Evolutionary conservation across 331 rosid species (phyloP).

Genomic region (Ulmus americana): DNA sequence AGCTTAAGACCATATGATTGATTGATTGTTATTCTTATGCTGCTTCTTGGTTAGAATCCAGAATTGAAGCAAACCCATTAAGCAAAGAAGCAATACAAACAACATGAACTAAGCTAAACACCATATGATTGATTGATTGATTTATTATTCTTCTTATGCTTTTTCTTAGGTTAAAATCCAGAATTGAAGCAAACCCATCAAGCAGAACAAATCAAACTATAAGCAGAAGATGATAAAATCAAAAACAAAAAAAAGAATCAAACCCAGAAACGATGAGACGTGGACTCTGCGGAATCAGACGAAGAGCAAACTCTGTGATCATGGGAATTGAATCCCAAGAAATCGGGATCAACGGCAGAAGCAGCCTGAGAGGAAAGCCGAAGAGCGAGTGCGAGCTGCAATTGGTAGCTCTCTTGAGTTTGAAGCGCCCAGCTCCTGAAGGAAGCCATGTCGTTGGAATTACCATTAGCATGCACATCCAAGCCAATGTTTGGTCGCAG

Average conservation of each 20-base stretch:
- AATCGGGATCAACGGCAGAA: conserved; percentile 16
- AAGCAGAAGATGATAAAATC: not conserved
- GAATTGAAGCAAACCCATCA: not conserved
- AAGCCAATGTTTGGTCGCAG: not conserved
- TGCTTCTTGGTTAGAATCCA: not conserved
- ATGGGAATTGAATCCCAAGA: conserved; percentile 4
- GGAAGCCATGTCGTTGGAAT: conserved; percentile 1
- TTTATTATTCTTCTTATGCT: no score
- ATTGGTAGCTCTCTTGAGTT: conserved; percentile 16
- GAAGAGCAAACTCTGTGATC: not conserved
- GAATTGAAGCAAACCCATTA: not conserved
- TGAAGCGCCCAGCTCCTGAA: conserved; percentile 12
- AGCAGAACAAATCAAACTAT: no score
- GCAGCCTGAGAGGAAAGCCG: conserved; percentile 19
- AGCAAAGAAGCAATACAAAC: not conserved
- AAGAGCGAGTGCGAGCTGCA: conserved; percentile 16
- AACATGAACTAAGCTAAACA: no score
- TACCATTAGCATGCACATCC: not conserved
- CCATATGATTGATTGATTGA: no score
- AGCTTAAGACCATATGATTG: not conserved
- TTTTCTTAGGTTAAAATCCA: not conserved
- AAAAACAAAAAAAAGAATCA: not conserved
- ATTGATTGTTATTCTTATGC: not conserved
- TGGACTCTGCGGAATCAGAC: not conserved
- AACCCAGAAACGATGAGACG: conserved; percentile 16